Evolutionary conservation across 805 yeast species (phyloP), one percentile per base, ranked within the genome.

Genomic region (Pichia manshurica): DNA sequence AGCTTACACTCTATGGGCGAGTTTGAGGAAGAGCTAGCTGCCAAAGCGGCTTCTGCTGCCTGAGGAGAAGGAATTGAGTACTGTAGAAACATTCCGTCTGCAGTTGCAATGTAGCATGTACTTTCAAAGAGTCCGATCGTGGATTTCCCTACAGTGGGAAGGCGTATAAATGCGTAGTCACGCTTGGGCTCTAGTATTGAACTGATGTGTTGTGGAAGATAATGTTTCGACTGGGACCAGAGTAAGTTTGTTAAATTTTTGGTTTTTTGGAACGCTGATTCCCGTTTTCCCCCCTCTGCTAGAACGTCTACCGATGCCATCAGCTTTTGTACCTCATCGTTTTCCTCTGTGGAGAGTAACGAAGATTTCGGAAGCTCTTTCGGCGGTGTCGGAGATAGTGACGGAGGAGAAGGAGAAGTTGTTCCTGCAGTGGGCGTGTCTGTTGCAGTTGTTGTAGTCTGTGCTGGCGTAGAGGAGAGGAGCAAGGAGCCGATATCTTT

Each of bases 141-240:
- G 6, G 63, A 55, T 19, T 52, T 56, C 4, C 57, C 60, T 21
- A 56, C 56, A 20, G 38, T 17, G n/a, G 49, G 52, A 19, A 91
- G 74, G 62, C 87, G 89, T 54, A 91, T 72, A 45, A 81, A 86
- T 0, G 98, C 97, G 72, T 87, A 93, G 60, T 90, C 96, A 53
- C 99, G 75, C 20, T 86, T 79, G 13, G 96, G 95, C 59, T 90
- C 96, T 56, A 90, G 69, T 49, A 90, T 82, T 2, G 95, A 86
- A 10, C 87, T 79, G 35, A 90, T 81, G 46, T 85, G 79, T 12
- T 81, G 72, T 2, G 96, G 96, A 20, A 90, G 71, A 52, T 83
- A 84, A 20, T 58, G 56, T 29, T 58, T 58, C 5, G 63, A 60
- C 36, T 51, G 57, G 5, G 54, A 45, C 65, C 64, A 61, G n/a